phyloP scores from a whole-genome alignment of 2,329 filamentous ascomycete genomes.

The Aspergillus hiratsukae region DNA sequence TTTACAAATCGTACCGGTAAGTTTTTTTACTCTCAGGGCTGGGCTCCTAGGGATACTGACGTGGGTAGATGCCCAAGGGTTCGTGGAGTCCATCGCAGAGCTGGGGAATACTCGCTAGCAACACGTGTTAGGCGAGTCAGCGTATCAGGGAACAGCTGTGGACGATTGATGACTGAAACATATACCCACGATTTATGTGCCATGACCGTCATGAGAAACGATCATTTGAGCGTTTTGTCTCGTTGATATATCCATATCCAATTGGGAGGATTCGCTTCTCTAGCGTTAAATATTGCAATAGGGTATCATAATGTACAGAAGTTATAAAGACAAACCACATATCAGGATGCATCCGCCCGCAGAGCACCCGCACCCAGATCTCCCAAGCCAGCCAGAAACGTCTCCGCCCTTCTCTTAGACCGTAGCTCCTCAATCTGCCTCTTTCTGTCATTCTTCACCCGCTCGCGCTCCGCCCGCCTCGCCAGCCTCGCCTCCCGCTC shows the following conservation, averaged over 20 bases:
- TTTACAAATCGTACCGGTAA: constrained; percentile 34
- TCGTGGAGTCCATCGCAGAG: constrained; percentile 31
- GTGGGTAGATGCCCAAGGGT: constrained; percentile 35
- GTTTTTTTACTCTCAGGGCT: constrained; percentile 2
- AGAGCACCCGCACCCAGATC: constrained; percentile 30
- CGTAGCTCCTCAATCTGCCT: constrained; percentile 48
- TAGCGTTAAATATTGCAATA: neutral
- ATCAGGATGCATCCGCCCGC: neutral
- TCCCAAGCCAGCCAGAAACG: constrained; percentile 60
- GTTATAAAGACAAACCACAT: constrained; percentile 2
- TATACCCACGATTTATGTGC: neutral
- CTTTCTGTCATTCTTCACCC: constrained; percentile 58
- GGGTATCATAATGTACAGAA: constrained; percentile 9
- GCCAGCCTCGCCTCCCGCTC: constrained; percentile 54
- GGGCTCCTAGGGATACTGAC: neutral
- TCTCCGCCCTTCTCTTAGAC: constrained; percentile 66
- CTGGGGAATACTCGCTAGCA: constrained; percentile 13
- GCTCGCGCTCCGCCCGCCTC: constrained; percentile 55
- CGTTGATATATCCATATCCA: neutral
- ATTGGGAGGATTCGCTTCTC: neutral
- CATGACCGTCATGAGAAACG: neutral
- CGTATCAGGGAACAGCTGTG: neutral
- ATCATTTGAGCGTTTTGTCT: neutral
- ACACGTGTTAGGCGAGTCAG: neutral
- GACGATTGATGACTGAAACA: neutral